Percentiles rank a stretch among this genome's conserved stretches.
Conservation (phyloP, 139 green algal species). For the Chloropicon primus region DNA sequence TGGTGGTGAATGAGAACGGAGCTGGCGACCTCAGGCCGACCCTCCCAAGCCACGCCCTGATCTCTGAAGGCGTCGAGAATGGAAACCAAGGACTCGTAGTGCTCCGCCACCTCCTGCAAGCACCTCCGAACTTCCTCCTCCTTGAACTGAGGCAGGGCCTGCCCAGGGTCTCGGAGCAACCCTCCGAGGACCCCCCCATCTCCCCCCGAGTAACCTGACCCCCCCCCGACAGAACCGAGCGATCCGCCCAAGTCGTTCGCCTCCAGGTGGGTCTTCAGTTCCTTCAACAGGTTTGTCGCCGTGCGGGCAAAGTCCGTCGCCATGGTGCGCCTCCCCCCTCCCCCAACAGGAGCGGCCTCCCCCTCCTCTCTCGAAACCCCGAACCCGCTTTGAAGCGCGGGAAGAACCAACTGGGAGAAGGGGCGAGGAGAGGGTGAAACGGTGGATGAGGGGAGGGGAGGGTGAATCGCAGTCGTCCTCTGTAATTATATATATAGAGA, state of each 20-base stretch:
- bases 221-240: neutral
- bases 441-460: too few relatives aligned
- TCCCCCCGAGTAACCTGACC: neutral
- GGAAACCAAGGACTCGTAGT: neutral
- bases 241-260: neutral
- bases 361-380: neutral
- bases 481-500: too few relatives aligned
- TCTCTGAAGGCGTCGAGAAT: neutral
- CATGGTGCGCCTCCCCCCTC: neutral
- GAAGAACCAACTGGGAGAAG: too few relatives aligned
- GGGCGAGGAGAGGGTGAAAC: too few relatives aligned
- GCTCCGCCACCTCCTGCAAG: neutral
- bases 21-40: neutral
- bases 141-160: neutral
- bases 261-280: neutral
- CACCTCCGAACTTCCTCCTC: neutral
- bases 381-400: too few relatives aligned
- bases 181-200: neutral
- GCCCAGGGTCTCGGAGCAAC: neutral
- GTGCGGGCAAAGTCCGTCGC: neutral
- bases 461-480: too few relatives aligned
- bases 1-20: neutral
- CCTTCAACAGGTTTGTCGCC: neutral
- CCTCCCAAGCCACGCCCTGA: neutral
- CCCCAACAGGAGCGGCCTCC: neutral